Evolutionary conservation across 306 rosid species (phyloP).

Genomic region (Cucumis melo): DNA sequence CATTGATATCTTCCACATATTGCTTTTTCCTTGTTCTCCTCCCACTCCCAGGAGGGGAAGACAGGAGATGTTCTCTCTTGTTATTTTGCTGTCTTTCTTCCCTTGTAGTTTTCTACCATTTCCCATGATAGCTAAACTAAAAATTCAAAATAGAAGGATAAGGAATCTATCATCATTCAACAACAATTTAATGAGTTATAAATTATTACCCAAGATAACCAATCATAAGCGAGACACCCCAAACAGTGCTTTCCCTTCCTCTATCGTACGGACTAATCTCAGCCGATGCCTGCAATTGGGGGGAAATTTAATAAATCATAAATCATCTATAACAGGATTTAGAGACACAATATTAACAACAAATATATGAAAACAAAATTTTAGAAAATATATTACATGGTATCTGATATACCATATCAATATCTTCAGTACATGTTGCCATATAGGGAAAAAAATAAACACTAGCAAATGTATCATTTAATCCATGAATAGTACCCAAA

Average conservation of each 20-base stretch:
- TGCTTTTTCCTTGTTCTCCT: neutral
- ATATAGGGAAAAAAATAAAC: neutral
- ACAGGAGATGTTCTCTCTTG: neutral
- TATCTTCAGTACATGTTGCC: neutral
- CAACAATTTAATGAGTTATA: conserved; percentile 6
- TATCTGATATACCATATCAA: neutral
- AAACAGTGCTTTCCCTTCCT: conserved; percentile 92
- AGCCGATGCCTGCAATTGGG: conserved; percentile 61
- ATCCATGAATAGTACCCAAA: neutral
- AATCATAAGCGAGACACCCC: conserved; percentile 82
- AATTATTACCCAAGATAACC: conserved; percentile 86
- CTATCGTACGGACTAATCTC: conserved; percentile 61
- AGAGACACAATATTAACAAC: neutral
- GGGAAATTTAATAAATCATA: conserved; percentile 7
- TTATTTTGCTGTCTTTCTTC: neutral
- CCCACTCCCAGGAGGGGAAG: neutral
- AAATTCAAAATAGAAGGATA: neutral
- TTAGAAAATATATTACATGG: neutral
- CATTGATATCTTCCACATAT: neutral
- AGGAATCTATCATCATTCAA: neutral
- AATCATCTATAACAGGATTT: conserved; percentile 3
- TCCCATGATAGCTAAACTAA: neutral
- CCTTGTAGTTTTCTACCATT: neutral
- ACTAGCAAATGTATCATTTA: neutral
- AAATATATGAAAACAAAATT: neutral